phyloP scores from a whole-genome alignment of 2,329 filamentous ascomycete genomes.

The Apiospora saccharicola region DNA sequence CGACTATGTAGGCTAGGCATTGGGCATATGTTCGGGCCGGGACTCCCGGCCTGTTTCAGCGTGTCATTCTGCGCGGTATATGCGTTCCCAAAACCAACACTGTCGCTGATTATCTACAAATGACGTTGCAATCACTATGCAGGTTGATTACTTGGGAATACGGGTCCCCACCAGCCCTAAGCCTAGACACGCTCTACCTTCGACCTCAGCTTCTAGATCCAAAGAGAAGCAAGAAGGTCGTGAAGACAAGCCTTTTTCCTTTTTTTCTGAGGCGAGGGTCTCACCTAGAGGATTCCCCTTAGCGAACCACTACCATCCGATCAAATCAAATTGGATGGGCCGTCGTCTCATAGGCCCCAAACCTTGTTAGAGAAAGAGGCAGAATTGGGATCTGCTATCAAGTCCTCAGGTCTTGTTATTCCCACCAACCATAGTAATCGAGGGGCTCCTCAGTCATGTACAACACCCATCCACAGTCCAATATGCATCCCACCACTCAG shows the following conservation, averaged over 20 bases:
- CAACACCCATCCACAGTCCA: background rate
- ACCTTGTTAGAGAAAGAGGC: background rate
- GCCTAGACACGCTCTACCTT: background rate
- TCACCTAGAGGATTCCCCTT: background rate
- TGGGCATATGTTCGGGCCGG: background rate
- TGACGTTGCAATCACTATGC: conserved; percentile 11
- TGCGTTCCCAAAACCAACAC: conserved; percentile 4
- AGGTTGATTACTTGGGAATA: background rate
- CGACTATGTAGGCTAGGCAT: background rate
- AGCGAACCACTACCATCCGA: background rate
- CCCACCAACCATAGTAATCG: background rate
- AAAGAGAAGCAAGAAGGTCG: background rate
- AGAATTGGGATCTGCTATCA: background rate
- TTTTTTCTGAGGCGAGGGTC: background rate
- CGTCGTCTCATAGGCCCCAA: background rate
- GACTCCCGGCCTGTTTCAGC: background rate
- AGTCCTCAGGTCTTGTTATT: background rate
- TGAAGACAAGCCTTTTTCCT: conserved; percentile 16
- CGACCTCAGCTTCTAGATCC: background rate
- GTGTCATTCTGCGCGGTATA: background rate
- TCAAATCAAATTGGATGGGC: background rate
- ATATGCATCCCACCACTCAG: background rate
- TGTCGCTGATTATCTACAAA: conserved; percentile 7
- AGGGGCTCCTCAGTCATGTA: background rate
- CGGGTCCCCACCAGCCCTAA: background rate